Evolutionary conservation across 306 rosid species (phyloP).

Genomic region (Albizia julibrissin): DNA sequence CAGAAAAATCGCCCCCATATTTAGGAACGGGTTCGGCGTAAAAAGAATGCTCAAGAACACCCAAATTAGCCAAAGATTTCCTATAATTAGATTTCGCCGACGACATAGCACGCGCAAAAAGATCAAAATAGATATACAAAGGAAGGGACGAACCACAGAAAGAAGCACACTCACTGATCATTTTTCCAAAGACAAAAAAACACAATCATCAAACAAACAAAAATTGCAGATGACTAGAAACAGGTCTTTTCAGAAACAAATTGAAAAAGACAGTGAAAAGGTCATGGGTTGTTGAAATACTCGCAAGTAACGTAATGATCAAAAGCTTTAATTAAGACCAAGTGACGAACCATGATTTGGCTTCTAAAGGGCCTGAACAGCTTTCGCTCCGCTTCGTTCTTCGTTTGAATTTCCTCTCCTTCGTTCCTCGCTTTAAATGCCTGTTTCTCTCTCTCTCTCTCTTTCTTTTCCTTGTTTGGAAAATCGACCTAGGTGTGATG

Average conservation of each 20-base stretch:
- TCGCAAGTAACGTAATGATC: neutral
- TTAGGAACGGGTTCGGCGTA: conserved; percentile 41
- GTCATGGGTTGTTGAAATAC: neutral
- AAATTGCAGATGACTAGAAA: conserved; percentile 19
- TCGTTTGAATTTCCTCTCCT: conserved; percentile 19
- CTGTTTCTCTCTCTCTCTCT: neutral
- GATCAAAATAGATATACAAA: neutral
- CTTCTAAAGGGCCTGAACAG: conserved; percentile 34
- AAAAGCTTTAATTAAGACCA: neutral
- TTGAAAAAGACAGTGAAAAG: neutral
- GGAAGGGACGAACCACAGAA: conserved; percentile 10
- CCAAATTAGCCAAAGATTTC: conserved; percentile 37
- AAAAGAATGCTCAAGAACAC: conserved; percentile 37
- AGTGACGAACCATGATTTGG: conserved; percentile 45
- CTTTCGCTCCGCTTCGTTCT: conserved; percentile 13
- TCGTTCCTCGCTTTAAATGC: neutral
- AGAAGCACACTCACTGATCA: conserved; percentile 30
- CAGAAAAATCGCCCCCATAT: conserved; percentile 50
- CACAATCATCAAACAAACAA: conserved; percentile 18
- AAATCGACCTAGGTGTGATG: neutral
- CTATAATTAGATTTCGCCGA: conserved; percentile 37
- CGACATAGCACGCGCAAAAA: conserved; percentile 31
- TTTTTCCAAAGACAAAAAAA: conserved; percentile 5
- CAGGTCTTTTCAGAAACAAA: conserved; percentile 20
- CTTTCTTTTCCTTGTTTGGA: neutral